phyloP scores from a whole-genome alignment of 768 basidiomycete species.

The Exsudoporus frostii region DNA sequence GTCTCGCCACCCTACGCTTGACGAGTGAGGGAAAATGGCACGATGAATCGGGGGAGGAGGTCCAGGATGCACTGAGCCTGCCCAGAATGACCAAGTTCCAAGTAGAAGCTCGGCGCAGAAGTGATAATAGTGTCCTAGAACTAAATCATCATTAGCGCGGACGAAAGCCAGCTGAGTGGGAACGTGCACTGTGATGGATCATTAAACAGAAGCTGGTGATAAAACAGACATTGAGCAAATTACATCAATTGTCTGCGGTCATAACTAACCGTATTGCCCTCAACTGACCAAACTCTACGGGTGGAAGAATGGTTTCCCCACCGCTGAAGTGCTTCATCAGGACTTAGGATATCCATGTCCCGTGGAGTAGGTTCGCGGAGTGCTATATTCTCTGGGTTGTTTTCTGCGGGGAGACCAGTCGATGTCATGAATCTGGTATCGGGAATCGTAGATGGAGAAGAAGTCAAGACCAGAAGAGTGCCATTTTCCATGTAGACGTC shows the following conservation, averaged over 20 bases:
- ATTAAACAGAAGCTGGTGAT: slow-evolving; percentile 52
- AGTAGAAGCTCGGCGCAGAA: slow-evolving; percentile 79
- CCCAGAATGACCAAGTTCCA: slow-evolving; percentile 74
- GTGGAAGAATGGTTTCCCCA: slow-evolving; percentile 51
- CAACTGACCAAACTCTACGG: slow-evolving; percentile 62
- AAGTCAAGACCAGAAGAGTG: slow-evolving; percentile 68
- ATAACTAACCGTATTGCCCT: slow-evolving; percentile 64
- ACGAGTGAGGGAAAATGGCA: slow-evolving; percentile 65
- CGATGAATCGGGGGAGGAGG: slow-evolving; percentile 58
- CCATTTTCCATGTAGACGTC: slow-evolving; percentile 85
- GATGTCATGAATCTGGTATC: slow-evolving; percentile 58
- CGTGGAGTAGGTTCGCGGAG: slow-evolving; percentile 62
- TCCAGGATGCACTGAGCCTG: slow-evolving; percentile 41
- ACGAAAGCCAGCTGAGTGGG: background rate
- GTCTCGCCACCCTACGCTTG: slow-evolving; percentile 69
- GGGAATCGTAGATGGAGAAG: slow-evolving; percentile 44
- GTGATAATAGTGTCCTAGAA: slow-evolving; percentile 87
- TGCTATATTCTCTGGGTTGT: slow-evolving; percentile 61
- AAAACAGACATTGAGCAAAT: slow-evolving; percentile 4
- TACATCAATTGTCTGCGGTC: background rate
- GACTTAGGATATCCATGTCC: slow-evolving; percentile 60
- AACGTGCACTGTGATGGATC: slow-evolving; percentile 59
- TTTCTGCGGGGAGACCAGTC: slow-evolving; percentile 54
- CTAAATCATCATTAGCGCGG: slow-evolving; percentile 15
- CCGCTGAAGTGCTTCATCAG: slow-evolving; percentile 52